These are phyloP conservation scores for Rutstroemia sydowiana DNA, from an alignment of 2,329 filamentous ascomycete species.

Conservation along the genomic window DNA sequence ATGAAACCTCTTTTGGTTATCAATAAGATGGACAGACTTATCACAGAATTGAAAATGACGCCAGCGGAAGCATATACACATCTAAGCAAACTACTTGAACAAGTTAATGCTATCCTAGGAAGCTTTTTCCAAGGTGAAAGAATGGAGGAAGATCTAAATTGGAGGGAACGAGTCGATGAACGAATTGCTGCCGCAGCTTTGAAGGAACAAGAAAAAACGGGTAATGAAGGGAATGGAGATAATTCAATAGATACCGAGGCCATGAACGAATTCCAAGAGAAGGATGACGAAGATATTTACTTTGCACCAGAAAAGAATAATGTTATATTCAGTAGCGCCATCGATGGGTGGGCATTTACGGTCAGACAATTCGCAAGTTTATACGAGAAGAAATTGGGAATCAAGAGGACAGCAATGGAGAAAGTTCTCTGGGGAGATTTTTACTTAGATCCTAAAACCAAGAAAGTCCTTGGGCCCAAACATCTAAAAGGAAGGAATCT, in stretches of 20 bases:
- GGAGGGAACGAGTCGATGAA: too few relatives aligned
- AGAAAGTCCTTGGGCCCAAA: slow-evolving; percentile 99
- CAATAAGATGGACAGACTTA: slow-evolving; percentile 99
- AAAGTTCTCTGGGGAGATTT: slow-evolving; percentile 99
- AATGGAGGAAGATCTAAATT: too few relatives aligned
- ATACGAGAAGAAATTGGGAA: slow-evolving; percentile 99
- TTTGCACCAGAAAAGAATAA: slow-evolving; percentile 97
- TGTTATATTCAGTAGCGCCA: slow-evolving; percentile 98
- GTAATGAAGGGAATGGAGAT: too few relatives aligned
- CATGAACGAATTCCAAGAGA: too few relatives aligned
- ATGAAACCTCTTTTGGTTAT: slow-evolving; percentile 99
- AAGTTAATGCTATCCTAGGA: slow-evolving; percentile 99
- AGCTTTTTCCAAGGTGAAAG: too few relatives aligned
- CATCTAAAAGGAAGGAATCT: slow-evolving; percentile 86
- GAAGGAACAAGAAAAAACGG: too few relatives aligned
- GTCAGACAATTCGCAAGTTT: slow-evolving; percentile 91
- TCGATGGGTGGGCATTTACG: slow-evolving; percentile 99
- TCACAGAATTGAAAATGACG: slow-evolving; percentile 95
- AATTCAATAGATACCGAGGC: too few relatives aligned
- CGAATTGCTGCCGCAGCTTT: too few relatives aligned
- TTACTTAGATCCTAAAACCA: slow-evolving; percentile 99
- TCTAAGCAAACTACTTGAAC: slow-evolving; percentile 99
- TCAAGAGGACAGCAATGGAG: slow-evolving; percentile 99
- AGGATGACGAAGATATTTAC: slow-evolving; percentile 93
- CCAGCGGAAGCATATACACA: slow-evolving; percentile 99